Evolutionary conservation across 2,329 filamentous ascomycete species (phyloP), one percentile per base, ranked within the genome.

Genomic region (Celoporthe dispersa): DNA sequence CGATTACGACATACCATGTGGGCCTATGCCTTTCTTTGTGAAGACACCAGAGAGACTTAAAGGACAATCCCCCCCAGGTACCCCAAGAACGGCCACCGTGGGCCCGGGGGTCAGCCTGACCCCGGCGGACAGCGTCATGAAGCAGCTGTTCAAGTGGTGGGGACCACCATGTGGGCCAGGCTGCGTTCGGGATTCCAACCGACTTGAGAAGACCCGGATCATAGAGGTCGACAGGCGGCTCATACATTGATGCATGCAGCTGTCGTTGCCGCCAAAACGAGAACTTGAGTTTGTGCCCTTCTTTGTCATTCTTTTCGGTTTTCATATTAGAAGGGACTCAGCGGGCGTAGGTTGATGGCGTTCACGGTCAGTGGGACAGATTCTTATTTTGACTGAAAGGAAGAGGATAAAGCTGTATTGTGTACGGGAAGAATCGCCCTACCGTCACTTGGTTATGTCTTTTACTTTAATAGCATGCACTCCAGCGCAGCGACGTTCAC

Each of bases 401-500:
- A 33, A 31, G 53, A 31, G 28, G 25, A 16, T 31, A 9, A 16
- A 19, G 14, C 11, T 33, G 12, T 19, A 5, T n/a, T 31, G 7
- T 48, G 8, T 11, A 48, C 22, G 44, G 44, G 19, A 55, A 14
- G 51, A 33, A 28, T 57, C 11, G 12, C 51, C 9, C 4, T 55
- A 5, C 25, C 25, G 9, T 16, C 14, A 57, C 12, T 19, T 22
- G 14, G 3, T 57, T 57, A 28, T 33, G 12, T 55, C 44, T 51
- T 6, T 55, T 22, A 31, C 19, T 55, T 44, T 5, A 37, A 55
- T 44, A 55, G 37, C 33, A 48, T 31, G 7, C 39, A 22, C 39
- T 60, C 51, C 64, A 64, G 48, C 51, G 51, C 48, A 67, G 64
- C 68, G 60, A 60, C 64, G 31, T 64, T 64, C 64, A 60, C 68